A percentile compares a stretch with the other conserved stretches of the same genome.
These are phyloP conservation scores for Tolypocladium sp. DNA, from an alignment of 2,329 filamentous ascomycete species.

Conservation along the genomic window DNA sequence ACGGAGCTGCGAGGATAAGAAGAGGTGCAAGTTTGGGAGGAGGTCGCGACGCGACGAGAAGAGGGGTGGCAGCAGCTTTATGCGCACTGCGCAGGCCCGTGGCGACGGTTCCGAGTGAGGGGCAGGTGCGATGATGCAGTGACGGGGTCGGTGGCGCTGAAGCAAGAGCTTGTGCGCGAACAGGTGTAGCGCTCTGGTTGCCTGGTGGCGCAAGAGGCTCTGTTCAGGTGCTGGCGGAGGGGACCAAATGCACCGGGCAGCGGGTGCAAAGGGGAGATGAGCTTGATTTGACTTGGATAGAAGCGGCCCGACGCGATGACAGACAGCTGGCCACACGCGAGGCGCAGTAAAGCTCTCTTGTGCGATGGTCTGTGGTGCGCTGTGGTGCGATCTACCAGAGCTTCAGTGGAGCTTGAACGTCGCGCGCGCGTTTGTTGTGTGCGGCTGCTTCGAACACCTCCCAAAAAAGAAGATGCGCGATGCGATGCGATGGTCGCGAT, in stretches of 20 bases:
- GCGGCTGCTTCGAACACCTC: background rate
- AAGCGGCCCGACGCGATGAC: background rate
- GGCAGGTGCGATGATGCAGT: background rate
- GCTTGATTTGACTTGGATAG: no score
- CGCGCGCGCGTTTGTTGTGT: background rate
- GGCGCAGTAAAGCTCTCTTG: background rate
- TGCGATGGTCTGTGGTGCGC: background rate
- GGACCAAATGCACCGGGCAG: background rate
- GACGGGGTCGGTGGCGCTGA: background rate
- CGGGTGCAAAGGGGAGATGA: background rate
- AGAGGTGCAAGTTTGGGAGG: background rate
- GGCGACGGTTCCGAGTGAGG: background rate
- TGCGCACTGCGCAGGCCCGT: background rate
- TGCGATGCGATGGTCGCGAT: background rate
- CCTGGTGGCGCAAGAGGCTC: background rate
- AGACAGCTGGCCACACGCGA: no score
- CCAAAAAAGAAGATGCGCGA: background rate
- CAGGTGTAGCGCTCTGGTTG: background rate
- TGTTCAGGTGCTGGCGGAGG: background rate
- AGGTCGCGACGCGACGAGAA: constrained; percentile 1
- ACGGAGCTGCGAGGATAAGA: constrained; percentile 1
- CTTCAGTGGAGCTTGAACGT: background rate
- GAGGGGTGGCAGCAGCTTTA: background rate
- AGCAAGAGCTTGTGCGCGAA: background rate
- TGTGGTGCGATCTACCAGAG: background rate